Base-by-base conservation (phyloP, 805 yeast species). In the Starmerella apis region DNA sequence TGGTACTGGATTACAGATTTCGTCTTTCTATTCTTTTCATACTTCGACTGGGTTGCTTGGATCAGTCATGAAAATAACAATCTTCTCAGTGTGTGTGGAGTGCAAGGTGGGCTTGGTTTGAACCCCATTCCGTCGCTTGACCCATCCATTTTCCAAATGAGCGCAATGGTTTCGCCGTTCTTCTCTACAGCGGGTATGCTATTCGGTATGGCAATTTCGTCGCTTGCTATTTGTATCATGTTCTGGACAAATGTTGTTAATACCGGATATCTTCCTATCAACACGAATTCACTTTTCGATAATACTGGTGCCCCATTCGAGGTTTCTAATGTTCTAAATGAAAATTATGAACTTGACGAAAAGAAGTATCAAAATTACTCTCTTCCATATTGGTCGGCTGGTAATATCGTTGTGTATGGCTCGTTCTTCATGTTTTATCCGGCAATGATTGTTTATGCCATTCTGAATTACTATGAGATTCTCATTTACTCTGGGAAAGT, bases 1-100 rank as follows among this genome's bases (percentile, higher is more conserved):
- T 81, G 80, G 74, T 77, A 77, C 60, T 80, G 82, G 78, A 64
- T 82, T 57, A 86, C 87, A 3, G 83, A 80, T 48, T 81, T 71
- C 61, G 66, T 83, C 24, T 81, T 80, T 66, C 66, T 69, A 16
- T 86, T 78, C 2, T 70, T 81, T 47, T 71, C 79, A 0, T 73
- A 74, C 58, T 81, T 83, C 63, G 77, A 72, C 56, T 79, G 83
- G 83, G 68, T 75, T 57, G 70, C 76, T 1, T 78, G 83, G 83
- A 77, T 77, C 43, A 63, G 64, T 4, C 81, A 80, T 13, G 52
- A 70, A 33, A 76, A 75, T 59, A 65, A 71, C 50, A 70, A 71
- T 55, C 61, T 78, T 47, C 76, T 76, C 10, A 58, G 63, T 9
- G 61, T 78, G 14, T 73, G 79, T 14, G 81, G 82, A 11, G 53